Evolutionary conservation across 2,329 filamentous ascomycete species (phyloP).

Genomic region (Aspergillus amoenus): DNA sequence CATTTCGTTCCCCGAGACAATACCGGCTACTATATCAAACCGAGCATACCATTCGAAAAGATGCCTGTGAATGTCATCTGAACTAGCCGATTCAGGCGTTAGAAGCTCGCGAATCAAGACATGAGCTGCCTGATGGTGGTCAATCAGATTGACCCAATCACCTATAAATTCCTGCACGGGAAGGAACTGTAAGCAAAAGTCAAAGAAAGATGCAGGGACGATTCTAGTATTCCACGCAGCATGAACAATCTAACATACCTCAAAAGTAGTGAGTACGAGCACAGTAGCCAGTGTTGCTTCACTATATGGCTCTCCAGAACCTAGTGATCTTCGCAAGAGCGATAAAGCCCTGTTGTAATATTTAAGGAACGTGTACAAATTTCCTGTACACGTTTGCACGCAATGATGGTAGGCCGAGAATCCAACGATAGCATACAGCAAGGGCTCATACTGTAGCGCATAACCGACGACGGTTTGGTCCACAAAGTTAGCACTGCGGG

Average conservation of each 20-base stretch:
- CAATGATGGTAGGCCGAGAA: constrained; percentile 87
- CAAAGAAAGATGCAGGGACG: not conserved
- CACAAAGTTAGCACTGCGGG: constrained; percentile 72
- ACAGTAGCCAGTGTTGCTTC: constrained; percentile 81
- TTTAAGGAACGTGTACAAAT: constrained; percentile 76
- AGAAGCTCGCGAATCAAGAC: constrained; percentile 77
- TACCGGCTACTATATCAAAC: constrained; percentile 80
- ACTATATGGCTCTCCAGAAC: constrained; percentile 67
- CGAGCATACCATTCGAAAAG: constrained; percentile 86
- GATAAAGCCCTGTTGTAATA: constrained; percentile 90
- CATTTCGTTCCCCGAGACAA: constrained; percentile 77
- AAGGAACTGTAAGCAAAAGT: constrained; percentile 13
- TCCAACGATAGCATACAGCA: constrained; percentile 82
- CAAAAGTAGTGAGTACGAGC: constrained; percentile 86
- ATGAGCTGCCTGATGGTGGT: constrained; percentile 86
- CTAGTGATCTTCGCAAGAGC: constrained; percentile 69
- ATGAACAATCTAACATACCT: constrained; percentile 57
- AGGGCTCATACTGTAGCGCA: constrained; percentile 73
- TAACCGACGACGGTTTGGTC: constrained; percentile 67
- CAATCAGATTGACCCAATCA: constrained; percentile 91
- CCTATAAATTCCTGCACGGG: constrained; percentile 77
- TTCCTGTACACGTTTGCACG: constrained; percentile 67
- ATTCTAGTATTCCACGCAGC: not conserved
- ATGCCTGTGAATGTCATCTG: constrained; percentile 68
- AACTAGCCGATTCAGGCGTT: constrained; percentile 70